phyloP scores from a whole-genome alignment of 169 alveolate genomes.

The Cryptosporidium ubiquitum region DNA sequence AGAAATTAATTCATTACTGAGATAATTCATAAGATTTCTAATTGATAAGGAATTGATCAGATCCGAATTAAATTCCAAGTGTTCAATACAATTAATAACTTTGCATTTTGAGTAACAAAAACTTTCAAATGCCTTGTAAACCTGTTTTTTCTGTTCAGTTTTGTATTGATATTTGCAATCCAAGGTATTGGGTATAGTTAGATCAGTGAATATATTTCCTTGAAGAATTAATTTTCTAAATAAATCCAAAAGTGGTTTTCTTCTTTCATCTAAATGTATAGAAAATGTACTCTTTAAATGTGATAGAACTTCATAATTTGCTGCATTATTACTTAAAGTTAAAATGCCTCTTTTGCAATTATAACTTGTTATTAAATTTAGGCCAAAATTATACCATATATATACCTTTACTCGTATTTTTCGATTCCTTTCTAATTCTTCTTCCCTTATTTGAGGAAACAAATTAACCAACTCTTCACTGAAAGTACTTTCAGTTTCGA shows the following conservation, averaged over 20 bases:
- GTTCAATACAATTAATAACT: constrained; percentile 39
- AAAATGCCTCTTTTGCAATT: constrained; percentile 42
- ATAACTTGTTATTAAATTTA: constrained; percentile 8
- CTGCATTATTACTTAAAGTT: not conserved
- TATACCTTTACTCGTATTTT: not conserved
- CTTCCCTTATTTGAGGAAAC: constrained; percentile 6
- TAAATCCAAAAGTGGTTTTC: not conserved
- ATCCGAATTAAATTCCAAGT: not conserved
- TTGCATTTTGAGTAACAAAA: constrained; percentile 8
- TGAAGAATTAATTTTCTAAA: not conserved
- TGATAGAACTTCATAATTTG: constrained; percentile 12
- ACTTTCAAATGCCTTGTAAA: not conserved
- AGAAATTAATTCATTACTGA: constrained; percentile 12
- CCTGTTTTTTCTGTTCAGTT: not conserved
- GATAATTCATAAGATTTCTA: constrained; percentile 3
- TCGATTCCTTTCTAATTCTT: not conserved
- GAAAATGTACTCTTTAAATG: constrained; percentile 20
- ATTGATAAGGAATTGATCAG: not conserved
- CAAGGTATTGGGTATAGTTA: not conserved
- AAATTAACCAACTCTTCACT: not conserved
- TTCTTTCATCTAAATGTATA: not conserved
- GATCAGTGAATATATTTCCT: not conserved
- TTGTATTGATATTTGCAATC: not conserved
- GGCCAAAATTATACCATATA: constrained; percentile 46
- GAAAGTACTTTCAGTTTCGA: not conserved